Conservation (phyloP, 345 rosid species). For the Chamaenerion angustifolium region DNA sequence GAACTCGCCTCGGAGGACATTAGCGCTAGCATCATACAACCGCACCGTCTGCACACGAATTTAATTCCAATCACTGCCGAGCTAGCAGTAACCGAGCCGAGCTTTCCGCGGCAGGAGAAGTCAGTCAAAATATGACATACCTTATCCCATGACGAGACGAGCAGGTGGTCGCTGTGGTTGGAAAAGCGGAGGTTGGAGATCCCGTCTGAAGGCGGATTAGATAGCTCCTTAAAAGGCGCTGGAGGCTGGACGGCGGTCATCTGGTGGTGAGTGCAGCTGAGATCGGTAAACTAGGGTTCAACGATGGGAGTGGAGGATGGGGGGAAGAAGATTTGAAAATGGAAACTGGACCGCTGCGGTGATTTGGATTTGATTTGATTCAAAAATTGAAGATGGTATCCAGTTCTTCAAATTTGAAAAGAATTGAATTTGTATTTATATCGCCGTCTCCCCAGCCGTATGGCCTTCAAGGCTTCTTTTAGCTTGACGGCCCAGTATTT, state of each 20-base stretch:
- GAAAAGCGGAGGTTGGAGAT: constrained; percentile 92
- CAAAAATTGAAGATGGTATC: not conserved
- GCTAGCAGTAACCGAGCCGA: not conserved
- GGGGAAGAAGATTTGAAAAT: constrained; percentile 7
- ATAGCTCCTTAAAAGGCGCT: constrained; percentile 64
- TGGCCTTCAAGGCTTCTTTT: no score
- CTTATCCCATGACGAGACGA: constrained; percentile 98
- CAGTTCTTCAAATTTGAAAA: no score
- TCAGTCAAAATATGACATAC: constrained; percentile 14
- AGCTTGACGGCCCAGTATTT: no score
- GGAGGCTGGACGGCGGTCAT: constrained; percentile 46
- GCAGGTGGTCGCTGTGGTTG: constrained; percentile 83
- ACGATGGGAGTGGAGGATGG: not conserved
- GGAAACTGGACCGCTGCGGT: not conserved
- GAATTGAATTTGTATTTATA: no score
- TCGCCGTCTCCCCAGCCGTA: no score
- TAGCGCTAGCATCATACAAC: constrained; percentile 67
- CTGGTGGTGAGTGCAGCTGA: constrained; percentile 3
- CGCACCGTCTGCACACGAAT: constrained; percentile 38
- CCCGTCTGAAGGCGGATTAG: constrained; percentile 80
- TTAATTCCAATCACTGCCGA: no score
- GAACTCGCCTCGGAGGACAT: constrained; percentile 76
- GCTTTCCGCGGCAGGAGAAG: not conserved
- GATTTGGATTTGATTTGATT: not conserved
- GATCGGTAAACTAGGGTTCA: constrained; percentile 7